phyloP scores from a whole-genome alignment of 2,329 filamentous ascomycete species.

The Paecilomyces variotii region DNA sequence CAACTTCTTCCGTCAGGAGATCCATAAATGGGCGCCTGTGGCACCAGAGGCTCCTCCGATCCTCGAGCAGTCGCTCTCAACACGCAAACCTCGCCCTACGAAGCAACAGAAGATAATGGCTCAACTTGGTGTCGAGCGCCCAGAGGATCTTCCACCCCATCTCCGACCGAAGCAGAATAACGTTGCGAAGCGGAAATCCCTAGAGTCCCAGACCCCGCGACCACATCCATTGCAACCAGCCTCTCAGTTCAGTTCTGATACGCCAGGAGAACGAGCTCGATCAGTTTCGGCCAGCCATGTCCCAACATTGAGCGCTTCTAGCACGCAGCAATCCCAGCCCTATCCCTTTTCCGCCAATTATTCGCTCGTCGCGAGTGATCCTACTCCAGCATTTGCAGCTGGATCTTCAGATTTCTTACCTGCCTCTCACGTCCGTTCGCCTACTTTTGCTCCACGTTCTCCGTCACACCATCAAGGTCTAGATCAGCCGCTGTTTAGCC shows the following conservation, averaged over 20 bases:
- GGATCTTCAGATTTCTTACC: slow-evolving; percentile 30
- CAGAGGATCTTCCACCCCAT: slow-evolving; percentile 79
- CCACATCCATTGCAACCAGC: slow-evolving; percentile 23
- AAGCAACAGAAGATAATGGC: slow-evolving; percentile 94
- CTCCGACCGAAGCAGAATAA: slow-evolving; percentile 70
- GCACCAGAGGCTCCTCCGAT: slow-evolving; percentile 79
- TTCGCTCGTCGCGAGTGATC: slow-evolving; percentile 27
- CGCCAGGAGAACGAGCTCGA: slow-evolving; percentile 20
- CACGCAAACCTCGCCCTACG: slow-evolving; percentile 88
- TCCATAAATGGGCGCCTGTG: slow-evolving; percentile 91
- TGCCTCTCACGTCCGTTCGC: slow-evolving; percentile 25
- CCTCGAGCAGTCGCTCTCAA: slow-evolving; percentile 79
- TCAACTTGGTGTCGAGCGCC: slow-evolving; percentile 79
- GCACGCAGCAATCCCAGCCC: slow-evolving; percentile 13
- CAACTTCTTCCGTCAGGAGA: slow-evolving; percentile 93
- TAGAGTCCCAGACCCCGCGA: slow-evolving; percentile 34
- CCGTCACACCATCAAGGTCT: slow-evolving; percentile 28
- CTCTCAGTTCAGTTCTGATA: slow-evolving; percentile 14
- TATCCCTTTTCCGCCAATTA: slow-evolving; percentile 35
- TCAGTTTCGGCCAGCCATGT: slow-evolving; percentile 22
- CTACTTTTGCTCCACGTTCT: slow-evolving; percentile 32
- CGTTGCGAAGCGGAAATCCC: slow-evolving; percentile 60
- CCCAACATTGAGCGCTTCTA: slow-evolving; percentile 22
- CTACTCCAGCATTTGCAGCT: slow-evolving; percentile 28
- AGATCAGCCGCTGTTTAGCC: slow-evolving; percentile 35